Base-by-base conservation (phyloP, 169 alveolate species). In the Plasmodium adleri region DNA sequence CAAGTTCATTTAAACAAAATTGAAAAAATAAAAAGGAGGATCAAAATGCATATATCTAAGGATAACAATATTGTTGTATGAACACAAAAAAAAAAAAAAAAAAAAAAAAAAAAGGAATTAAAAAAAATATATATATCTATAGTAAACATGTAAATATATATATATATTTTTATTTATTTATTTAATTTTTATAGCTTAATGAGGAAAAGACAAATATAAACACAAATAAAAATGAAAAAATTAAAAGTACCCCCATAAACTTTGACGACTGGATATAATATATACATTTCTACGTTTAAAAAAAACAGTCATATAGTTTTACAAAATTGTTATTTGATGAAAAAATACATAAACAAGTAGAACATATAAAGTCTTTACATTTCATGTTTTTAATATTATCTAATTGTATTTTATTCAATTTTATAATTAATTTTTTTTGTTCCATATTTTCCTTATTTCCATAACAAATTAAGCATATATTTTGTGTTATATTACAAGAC, bases 361-460 rank as follows among this genome's bases (percentile, higher is more conserved):
- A 83, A 56, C 91, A 83, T 39, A 83, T 58, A 6, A 56, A 68
- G 70, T 72, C 45, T 12, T 80, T 68, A 54, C n/a, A 60, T 60
- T 68, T 83, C 91, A 83, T 83, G 54, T 43, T 83, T 62, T 58
- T 72, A 20, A 68, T 13, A 72, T 83, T 68, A 54, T 39, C 15
- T 32, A 59, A 56, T 45, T 83, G 91, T 68, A 83, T 43, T 59
- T 83, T 83, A 28, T 83, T 54, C 91, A 83, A 20, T 63, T 70
- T 83, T 68, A 56, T 68, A 68, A 83, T 83, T 32, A 83, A 83
- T 15, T 7, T 20, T 59, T 67, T 83, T 58, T 83, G 74, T 67
- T 83, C 91, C 43, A 28, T 6, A 54, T 72, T 83, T 62, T 83
- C 91, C 72, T 83, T 83, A 68, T 83, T 83, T 5, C 91, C 91